Percentiles rank a stretch among this genome's conserved stretches.
Evolutionary conservation across 108 stramenopile species (phyloP).

Genomic region (Skeletonema potamos): DNA sequence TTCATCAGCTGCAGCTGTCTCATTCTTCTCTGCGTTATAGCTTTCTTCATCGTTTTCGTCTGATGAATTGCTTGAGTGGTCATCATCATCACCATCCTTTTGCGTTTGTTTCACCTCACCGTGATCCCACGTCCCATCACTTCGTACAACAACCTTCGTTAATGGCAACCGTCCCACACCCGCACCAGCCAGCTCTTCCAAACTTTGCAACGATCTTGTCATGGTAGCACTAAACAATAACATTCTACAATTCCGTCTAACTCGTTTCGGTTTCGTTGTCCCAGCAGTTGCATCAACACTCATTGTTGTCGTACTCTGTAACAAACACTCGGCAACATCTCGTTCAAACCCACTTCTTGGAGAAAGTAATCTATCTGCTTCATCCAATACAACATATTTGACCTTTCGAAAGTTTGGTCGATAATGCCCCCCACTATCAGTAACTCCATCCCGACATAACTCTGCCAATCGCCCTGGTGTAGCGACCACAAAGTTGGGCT

Average conservation of each 20-base stretch:
- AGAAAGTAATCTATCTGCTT: conserved; percentile 94
- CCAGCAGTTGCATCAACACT: conserved; percentile 5
- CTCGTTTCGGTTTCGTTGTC: conserved; percentile 30
- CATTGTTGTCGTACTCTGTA: conserved; percentile 50
- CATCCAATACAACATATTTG: conserved; percentile 92
- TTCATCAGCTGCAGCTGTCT: conserved; percentile 12
- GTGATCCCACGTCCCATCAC: conserved; percentile 45
- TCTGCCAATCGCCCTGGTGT: conserved; percentile 94
- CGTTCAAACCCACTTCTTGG: conserved; percentile 84
- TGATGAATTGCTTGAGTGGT: conserved; percentile 7
- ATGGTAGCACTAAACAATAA: conserved; percentile 96
- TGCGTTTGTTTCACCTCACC: conserved; percentile 15
- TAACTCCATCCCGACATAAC: conserved; percentile 59
- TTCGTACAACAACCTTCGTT: conserved; percentile 65
- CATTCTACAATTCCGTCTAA: conserved; percentile 82
- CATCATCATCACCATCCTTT: conserved; percentile 6
- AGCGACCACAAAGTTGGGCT: conserved; percentile 95
- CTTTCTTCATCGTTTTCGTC: conserved; percentile 24
- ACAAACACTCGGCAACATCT: conserved; percentile 87
- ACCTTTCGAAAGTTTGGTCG: conserved; percentile 74
- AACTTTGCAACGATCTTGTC: conserved; percentile 79
- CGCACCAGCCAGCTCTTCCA: conserved; percentile 81
- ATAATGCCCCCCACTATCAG: conserved; percentile 22
- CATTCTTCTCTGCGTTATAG: conserved; percentile 9
- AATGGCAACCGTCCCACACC: conserved; percentile 70